Evolutionary conservation across 2,329 filamentous ascomycete genomes (phyloP), one percentile per base, ranked within the genome.

Genomic region (Furcasterigmium sp.): DNA sequence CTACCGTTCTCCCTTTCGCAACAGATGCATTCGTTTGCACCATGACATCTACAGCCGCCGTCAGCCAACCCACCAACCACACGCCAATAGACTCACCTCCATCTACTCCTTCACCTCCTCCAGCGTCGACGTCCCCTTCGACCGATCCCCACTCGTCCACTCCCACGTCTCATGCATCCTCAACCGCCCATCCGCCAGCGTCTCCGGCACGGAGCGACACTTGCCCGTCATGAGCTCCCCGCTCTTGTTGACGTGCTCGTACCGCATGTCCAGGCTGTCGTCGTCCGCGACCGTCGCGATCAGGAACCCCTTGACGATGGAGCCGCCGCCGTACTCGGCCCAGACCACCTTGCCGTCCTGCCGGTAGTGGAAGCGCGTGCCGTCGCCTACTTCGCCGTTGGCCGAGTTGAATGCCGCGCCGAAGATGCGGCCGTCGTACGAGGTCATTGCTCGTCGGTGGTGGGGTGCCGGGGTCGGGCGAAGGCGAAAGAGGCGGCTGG

Each of bases 271-370:
- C 6, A 57, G 47, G 19, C 46, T 49, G 14, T 51, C 47, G n/a
- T 47, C 47, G 3, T 17, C 44, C 14, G 39, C 30, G 21, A 55
- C 50, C 6, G 47, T 47, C 29, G 52, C 54, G 21, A 56, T 50
- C 23, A 56, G 43, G 28, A 45, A 49, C 26, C 54, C 54, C 17
- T 46, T 47, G 17, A 46, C 50, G 26, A 56, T 48, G 9, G 49
- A 52, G 5, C 54, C 53, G 34, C 55, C 55, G 2, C 41, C 28
- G 43, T 57, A 57, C 43, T 56, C 54, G 28, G 54, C 55, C 54
- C 55, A 56, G 4, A 57, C 53, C 17, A 55, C 49, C 37, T 41
- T 49, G 39, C 50, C 54, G 19, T 53, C 46, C 26, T 57, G 54
- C 45, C 53, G 54, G 44, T 56, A 57, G 46, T 55, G 51, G 42